Evolutionary conservation across 192 early-diverging fungal species (phyloP).

Genomic region (Diversispora eburnea): DNA sequence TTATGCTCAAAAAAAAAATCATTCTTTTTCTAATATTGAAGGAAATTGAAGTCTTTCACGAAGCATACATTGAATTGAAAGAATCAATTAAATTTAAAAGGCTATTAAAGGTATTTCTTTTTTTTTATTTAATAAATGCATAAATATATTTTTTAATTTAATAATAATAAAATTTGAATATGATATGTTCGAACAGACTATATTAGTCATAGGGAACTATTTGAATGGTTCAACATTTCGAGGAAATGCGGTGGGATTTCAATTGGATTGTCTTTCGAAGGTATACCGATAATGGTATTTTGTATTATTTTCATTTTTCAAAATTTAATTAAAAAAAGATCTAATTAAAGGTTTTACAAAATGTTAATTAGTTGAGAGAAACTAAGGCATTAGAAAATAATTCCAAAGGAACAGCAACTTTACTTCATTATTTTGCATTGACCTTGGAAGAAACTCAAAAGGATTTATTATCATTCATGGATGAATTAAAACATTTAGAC

Average conservation of each 20-base stretch:
- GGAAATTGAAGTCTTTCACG: constrained; percentile 47
- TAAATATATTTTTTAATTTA: background rate
- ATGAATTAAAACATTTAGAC: constrained; percentile 53
- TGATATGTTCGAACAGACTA: constrained; percentile 34
- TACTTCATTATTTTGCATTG: constrained; percentile 53
- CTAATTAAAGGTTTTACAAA: background rate
- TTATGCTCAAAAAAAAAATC: background rate
- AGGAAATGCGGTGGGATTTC: constrained; percentile 56
- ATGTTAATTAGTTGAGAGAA: constrained; percentile 44
- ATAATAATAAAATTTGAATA: background rate
- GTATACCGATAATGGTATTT: constrained; percentile 18
- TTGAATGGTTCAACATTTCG: constrained; percentile 53
- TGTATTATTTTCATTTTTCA: background rate
- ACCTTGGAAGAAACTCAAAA: constrained; percentile 42
- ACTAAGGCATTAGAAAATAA: constrained; percentile 48
- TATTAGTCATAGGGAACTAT: constrained; percentile 55
- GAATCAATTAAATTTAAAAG: constrained; percentile 41
- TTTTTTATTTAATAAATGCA: background rate
- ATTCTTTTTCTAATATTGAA: constrained; percentile 8
- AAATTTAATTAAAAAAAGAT: background rate
- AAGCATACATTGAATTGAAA: constrained; percentile 46
- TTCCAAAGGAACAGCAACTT: constrained; percentile 42
- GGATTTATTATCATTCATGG: constrained; percentile 43
- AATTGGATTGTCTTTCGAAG: constrained; percentile 53
- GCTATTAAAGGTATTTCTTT: constrained; percentile 47